Evolutionary conservation across 352 stramenopile genomes (phyloP), one percentile per base, ranked within the genome.

Genomic region (Phytophthora vignae): DNA sequence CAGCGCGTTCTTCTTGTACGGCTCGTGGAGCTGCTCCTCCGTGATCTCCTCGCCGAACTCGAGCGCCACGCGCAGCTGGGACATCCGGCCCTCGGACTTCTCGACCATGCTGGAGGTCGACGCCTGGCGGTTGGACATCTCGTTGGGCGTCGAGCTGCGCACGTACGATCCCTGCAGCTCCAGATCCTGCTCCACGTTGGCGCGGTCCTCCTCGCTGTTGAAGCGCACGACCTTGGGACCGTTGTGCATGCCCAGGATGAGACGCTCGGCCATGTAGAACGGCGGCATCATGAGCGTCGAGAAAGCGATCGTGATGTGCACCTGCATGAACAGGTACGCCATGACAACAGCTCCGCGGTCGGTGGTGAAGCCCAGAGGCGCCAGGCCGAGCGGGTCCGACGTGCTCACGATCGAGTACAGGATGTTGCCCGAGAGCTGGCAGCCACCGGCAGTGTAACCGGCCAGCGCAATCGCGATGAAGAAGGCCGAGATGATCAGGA

Each of bases 171-270:
- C 57, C 50, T 80, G 72, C 31, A 78, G 40, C 42, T 78, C 69
- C 58, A 78, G 25, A n/a, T 83, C 76, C 10, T 73, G 64, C 1
- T 76, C 64, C 48, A 67, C 50, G 49, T 76, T 68, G 11, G 56
- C 65, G 2, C 60, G 61, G 57, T 76, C 69, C 19, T 67, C 42
- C 42, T 79, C 55, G 31, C 60, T 59, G 33, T 76, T 70, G 17
- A 65, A 76, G 7, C 42, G 65, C 53, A 81, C 65, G 12, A 78
- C 64, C 22, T 69, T 44, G 17, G 65, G 63, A 5, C 67, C 54
- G 62, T 86, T 70, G 74, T 93, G 85, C 80, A 93, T 90, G 46
- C 85, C 83, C 4, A 93, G 62, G 19, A 92, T 50, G 0, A 89
- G 49, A 65, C 85, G 83, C 60, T 92, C 85, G 14, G 79, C 63